Conservation (phyloP, 2,329 filamentous ascomycete species). For the Dothistroma pini region DNA sequence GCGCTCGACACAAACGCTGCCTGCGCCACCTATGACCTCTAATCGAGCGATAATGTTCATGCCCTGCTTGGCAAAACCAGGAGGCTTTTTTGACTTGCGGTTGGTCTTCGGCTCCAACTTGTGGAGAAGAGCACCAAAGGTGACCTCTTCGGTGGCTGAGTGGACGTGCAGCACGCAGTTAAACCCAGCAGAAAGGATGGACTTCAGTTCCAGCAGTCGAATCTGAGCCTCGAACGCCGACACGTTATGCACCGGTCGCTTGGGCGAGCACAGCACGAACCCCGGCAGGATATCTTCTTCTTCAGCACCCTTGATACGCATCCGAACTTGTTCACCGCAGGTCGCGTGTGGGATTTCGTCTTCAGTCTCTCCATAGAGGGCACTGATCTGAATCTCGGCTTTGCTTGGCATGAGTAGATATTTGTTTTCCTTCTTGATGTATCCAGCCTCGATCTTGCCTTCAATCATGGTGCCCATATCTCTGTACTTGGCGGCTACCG, state of each 20-base stretch:
- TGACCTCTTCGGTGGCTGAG: slow-evolving; percentile 95
- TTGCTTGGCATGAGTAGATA: slow-evolving; percentile 96
- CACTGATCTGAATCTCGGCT: slow-evolving; percentile 73
- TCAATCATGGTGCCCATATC: slow-evolving; percentile 98
- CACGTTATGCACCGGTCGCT: slow-evolving; percentile 89
- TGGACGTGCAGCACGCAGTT: slow-evolving; percentile 98
- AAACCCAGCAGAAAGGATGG: slow-evolving; percentile 88
- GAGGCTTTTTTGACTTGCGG: slow-evolving; percentile 87
- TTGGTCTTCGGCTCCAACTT: slow-evolving; percentile 93
- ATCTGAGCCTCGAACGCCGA: slow-evolving; percentile 92
- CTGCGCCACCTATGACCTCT: slow-evolving; percentile 72
- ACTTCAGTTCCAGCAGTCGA: slow-evolving; percentile 89
- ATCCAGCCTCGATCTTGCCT: slow-evolving; percentile 92
- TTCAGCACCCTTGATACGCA: slow-evolving; percentile 90
- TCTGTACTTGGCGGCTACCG: slow-evolving; percentile 89
- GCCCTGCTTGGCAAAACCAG: slow-evolving; percentile 79
- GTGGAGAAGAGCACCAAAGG: slow-evolving; percentile 81
- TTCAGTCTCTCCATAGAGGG: slow-evolving; percentile 92
- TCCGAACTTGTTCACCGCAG: slow-evolving; percentile 90
- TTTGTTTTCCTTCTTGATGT: slow-evolving; percentile 82
- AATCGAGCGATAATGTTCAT: slow-evolving; percentile 88
- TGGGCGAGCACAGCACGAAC: slow-evolving; percentile 93
- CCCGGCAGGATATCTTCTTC: slow-evolving; percentile 95
- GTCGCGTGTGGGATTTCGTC: slow-evolving; percentile 79
- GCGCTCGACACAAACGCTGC: slow-evolving; percentile 84